These are phyloP conservation scores for Lignosus rhinocerotis DNA, from an alignment of 1,284 basidiomycete genomes.

Conservation along the genomic window DNA sequence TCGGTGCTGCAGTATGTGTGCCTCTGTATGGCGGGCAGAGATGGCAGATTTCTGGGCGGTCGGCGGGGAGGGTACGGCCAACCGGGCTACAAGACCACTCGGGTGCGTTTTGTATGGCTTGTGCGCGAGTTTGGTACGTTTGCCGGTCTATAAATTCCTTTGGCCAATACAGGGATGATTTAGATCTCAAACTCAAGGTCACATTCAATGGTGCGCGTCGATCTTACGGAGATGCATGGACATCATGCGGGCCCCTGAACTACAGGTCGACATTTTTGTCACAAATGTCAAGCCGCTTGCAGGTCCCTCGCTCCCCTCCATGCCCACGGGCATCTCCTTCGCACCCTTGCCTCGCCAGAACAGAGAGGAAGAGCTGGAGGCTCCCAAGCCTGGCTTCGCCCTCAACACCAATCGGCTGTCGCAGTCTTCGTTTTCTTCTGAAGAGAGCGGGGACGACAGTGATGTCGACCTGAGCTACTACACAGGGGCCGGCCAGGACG, in stretches of 20 bases:
- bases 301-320: not conserved
- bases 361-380: constrained; percentile 33
- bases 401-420: constrained; percentile 12
- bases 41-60: constrained; percentile 47
- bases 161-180: not conserved
- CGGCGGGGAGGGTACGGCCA: constrained; percentile 44
- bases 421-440: constrained; percentile 18
- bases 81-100: constrained; percentile 49
- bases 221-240: constrained; percentile 68
- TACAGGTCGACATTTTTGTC: constrained; percentile 83
- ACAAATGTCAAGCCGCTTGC: constrained; percentile 49
- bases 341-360: constrained; percentile 2
- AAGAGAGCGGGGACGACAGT: constrained; percentile 39
- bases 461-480: constrained; percentile 53
- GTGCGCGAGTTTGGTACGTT: constrained; percentile 76
- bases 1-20: constrained; percentile 74
- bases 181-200: constrained; percentile 52
- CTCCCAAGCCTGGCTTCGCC: constrained; percentile 45
- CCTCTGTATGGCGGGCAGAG: constrained; percentile 57
- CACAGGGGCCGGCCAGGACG: constrained; percentile 37
- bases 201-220: constrained; percentile 82
- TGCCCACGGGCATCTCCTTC: constrained; percentile 10
- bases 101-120: constrained; percentile 85
- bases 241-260: constrained; percentile 54
- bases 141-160: not conserved